Percentiles rank a stretch among this genome's conserved stretches.
Evolutionary conservation across 257 asterid genomes (phyloP).

Genomic region (Solanum megistacrolobum): DNA sequence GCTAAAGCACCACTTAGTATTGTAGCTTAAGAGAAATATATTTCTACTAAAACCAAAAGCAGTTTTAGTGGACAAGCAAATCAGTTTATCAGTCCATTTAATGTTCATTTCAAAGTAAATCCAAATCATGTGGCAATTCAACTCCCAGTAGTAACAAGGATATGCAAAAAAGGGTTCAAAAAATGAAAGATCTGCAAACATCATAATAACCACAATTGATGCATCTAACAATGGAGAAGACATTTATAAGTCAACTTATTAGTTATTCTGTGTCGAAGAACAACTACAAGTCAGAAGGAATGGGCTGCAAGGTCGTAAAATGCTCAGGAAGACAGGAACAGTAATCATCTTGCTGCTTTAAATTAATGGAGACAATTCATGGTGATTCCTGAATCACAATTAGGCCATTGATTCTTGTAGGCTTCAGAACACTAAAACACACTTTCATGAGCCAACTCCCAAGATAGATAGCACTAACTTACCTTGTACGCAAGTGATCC

Average conservation of each 20-base stretch:
- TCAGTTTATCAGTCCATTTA: background rate
- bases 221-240: background rate
- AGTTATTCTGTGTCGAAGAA: background rate
- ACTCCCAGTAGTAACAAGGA: background rate
- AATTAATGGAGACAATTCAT: background rate
- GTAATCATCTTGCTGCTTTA: conserved; percentile 1
- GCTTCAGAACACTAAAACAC: background rate
- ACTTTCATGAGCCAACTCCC: background rate
- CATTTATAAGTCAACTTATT: background rate
- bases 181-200: background rate
- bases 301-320: background rate
- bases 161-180: background rate
- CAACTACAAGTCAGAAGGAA: background rate
- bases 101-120: background rate
- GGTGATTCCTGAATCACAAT: background rate
- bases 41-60: background rate
- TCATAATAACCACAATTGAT: background rate
- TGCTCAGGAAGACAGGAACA: background rate
- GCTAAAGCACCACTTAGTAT: background rate
- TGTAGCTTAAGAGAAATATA: background rate
- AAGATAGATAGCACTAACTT: background rate
- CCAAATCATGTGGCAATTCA: background rate
- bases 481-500: background rate
- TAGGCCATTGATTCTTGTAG: background rate
- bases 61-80: background rate